These are phyloP conservation scores for Viridothelium virens DNA, from an alignment of 495 filamentous ascomycete species.

Conservation along the genomic window DNA sequence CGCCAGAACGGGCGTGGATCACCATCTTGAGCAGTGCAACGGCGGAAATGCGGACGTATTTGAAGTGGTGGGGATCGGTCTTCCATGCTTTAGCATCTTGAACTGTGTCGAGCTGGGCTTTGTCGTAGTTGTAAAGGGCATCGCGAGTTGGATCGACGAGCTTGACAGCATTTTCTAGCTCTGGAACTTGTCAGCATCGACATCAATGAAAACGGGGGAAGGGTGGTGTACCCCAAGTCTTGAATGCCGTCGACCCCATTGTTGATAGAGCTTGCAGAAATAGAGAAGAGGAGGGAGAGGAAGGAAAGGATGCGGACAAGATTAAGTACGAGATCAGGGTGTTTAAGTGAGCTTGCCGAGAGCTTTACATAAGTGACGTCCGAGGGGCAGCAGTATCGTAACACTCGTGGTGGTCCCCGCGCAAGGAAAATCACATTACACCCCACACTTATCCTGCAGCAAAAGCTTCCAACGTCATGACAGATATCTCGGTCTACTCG, in stretches of 20 bases:
- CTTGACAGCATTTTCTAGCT: slow-evolving; percentile 79
- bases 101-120: slow-evolving; percentile 53
- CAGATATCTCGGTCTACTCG: too few relatives aligned
- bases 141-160: slow-evolving; percentile 81
- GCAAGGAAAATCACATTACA: neutral
- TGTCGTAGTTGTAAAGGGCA: slow-evolving; percentile 78
- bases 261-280: neutral
- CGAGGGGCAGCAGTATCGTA: too few relatives aligned
- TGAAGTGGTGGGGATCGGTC: slow-evolving; percentile 82
- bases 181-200: slow-evolving; percentile 39
- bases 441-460: neutral
- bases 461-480: too few relatives aligned
- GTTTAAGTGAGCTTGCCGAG: neutral
- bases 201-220: neutral
- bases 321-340: neutral
- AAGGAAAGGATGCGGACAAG: neutral
- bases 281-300: neutral
- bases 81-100: slow-evolving; percentile 65
- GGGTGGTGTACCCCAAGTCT: neutral
- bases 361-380: too few relatives aligned
- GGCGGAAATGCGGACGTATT: slow-evolving; percentile 84
- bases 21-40: slow-evolving; percentile 97
- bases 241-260: neutral
- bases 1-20: slow-evolving; percentile 93
- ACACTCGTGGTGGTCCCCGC: too few relatives aligned